Evolutionary conservation across 805 yeast species (phyloP), one percentile per base, ranked within the genome.

Genomic region (Ogataea salicorniae): DNA sequence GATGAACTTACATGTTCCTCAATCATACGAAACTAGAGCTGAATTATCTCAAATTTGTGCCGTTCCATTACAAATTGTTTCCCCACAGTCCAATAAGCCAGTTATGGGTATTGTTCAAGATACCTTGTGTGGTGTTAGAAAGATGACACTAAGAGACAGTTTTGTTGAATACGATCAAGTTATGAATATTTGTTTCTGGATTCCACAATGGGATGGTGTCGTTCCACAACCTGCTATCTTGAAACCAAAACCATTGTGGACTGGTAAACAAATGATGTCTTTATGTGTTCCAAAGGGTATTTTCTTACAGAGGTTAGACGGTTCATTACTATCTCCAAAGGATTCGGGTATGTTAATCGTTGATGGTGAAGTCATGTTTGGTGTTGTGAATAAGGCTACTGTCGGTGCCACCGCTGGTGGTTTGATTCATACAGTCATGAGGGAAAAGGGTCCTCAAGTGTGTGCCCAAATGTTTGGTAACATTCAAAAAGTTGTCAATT

Each of bases 31-130:
- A 68, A 91, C 99, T 0, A 81, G 98, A 64, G 97, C 99, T 1
- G 99, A 94, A 69, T 75, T 94, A 55, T 84, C 92, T 33, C 94
- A 92, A 66, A 80, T 94, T 60, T 90, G 97, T 72, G 96, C 97
- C 5, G 99, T 94, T 45, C 99, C 99, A 8, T 75, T 91, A 48
- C 99, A 94, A 70, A 94, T 94, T 76, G 96, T 94, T 37, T 90
- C 97, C 16, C 97, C 99, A 13, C 99, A 94, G 71, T 88, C 97
- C 2, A 94, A 94, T 68, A 94, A 94, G 71, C 99, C 99, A 36
- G 97, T 95, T 55, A 94, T 94, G 99, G 99, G 99, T 73, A 94
- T 94, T 74, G 99, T 94, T 53, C 99, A 94, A 74, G 99, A 94
- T 71, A 91, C 99, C 0, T 74, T 94, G 56, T 90, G 97, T 79